Evolutionary conservation across 495 filamentous ascomycete genomes (phyloP), one percentile per base, ranked within the genome.

Genomic region (Talaromyces nanjingensis): DNA sequence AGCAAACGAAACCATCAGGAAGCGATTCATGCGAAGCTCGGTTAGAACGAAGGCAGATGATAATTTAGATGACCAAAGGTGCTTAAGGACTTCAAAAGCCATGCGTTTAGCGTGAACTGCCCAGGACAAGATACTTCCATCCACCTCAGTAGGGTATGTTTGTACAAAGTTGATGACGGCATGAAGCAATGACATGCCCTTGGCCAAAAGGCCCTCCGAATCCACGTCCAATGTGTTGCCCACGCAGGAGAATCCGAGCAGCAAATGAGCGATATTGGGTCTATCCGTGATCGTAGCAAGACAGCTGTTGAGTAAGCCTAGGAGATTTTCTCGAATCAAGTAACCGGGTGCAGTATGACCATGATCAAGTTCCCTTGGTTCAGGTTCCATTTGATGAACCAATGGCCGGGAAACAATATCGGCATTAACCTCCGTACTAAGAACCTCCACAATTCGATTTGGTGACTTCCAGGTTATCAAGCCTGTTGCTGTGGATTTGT

Each of bases 161-260:
- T 91, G 79, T 59, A 89, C 72, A 33, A 91, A 81, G 6, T 78
- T 77, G 54, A 96, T 76, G 25, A 98, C 81, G 22, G 84, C 78
- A 76, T 99, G 93, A 69, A 98, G 89, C 31, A 99, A 80, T 6
- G 96, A 93, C 58, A 78, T 79, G 25, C 84, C 80, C 20, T 82
- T 72, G 37, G 84, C 81, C 67, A 96, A 92, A 6, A 86, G 71
- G 33, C 91, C 81, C 27, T 83, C 79, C 0, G 83, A 69, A 53
- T 86, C 75, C 25, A 94, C 74, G 58, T 83, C 84, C 18, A 97
- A 75, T n/a, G 79, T 77, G 58, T 83, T 83, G 22, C 86, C 80
- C 25, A 84, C 81, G 68, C 91, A 93, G 33, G 81, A 79, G 71
- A 99, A 97, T 0, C 94, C 94, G 22, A 99, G 88, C 20, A 99